These are phyloP conservation scores for Platanthera guangdongensis DNA, from an alignment of 106 monocot genomes.

Conservation along the genomic window DNA sequence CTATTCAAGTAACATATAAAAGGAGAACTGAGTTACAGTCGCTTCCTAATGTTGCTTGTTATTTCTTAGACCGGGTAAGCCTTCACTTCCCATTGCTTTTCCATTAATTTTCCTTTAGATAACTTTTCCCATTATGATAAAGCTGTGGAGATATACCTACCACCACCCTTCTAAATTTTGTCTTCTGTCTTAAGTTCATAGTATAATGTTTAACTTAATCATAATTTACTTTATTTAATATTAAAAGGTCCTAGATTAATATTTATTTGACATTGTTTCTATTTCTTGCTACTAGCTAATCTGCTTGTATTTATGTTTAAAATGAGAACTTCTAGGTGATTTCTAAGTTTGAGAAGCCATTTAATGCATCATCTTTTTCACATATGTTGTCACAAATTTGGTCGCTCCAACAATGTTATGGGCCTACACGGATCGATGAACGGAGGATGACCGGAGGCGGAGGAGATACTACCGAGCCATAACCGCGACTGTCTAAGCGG, in stretches of 20 bases:
- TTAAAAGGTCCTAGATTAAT: not conserved
- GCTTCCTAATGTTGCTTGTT: conserved; percentile 57
- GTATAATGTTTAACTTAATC: not conserved
- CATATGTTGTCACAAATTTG: too few species aligned
- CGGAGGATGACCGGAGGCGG: too few species aligned
- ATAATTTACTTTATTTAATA: not conserved
- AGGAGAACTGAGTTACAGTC: conserved; percentile 48
- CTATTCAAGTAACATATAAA: conserved; percentile 72
- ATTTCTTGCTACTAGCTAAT: not conserved
- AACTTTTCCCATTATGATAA: conserved; percentile 7
- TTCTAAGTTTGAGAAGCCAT: not conserved
- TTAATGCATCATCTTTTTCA: not conserved
- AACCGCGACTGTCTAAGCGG: too few species aligned
- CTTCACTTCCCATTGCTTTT: conserved; percentile 1
- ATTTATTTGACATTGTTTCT: not conserved
- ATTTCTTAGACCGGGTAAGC: conserved; percentile 73
- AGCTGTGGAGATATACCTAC: not conserved
- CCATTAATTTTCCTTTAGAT: not conserved
- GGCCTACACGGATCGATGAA: too few species aligned
- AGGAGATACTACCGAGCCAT: too few species aligned
- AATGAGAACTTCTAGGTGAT: not conserved
- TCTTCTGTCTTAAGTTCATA: not conserved
- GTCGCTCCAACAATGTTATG: too few species aligned
- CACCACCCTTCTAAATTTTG: not conserved
- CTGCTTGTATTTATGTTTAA: not conserved